Evolutionary conservation across 495 filamentous ascomycete genomes (phyloP).

Genomic region (Usnea hakonensis): DNA sequence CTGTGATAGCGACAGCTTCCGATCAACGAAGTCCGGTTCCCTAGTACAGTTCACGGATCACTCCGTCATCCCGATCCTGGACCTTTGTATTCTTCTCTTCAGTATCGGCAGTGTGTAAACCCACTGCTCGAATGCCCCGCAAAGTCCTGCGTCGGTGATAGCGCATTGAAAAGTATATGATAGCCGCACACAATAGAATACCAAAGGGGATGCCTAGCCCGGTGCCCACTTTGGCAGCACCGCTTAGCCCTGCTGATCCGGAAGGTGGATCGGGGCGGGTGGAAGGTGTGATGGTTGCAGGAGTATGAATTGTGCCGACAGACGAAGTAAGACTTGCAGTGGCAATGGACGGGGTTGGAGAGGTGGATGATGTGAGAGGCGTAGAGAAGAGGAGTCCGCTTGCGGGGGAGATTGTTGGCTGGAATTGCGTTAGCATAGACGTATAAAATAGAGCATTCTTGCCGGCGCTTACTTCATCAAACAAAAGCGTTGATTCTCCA

Average conservation of each 20-base stretch:
- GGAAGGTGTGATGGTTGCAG: too few species aligned
- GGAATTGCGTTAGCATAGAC: too few species aligned
- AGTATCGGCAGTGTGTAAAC: background rate
- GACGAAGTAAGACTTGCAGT: too few species aligned
- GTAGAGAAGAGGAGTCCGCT: too few species aligned
- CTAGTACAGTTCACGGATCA: background rate
- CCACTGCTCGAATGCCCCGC: too few species aligned
- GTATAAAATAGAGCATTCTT: too few species aligned
- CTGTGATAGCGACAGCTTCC: background rate
- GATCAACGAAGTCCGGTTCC: background rate
- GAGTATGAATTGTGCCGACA: too few species aligned
- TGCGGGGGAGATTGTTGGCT: too few species aligned
- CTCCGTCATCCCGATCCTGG: background rate
- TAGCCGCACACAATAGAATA: background rate
- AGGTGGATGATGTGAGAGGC: too few species aligned
- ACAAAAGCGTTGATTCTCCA: too few species aligned
- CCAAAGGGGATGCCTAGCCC: background rate
- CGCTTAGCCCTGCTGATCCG: background rate
- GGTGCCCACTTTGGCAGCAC: background rate
- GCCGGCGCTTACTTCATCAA: too few species aligned
- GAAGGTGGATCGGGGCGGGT: background rate
- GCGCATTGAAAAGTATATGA: background rate
- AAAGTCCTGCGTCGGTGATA: background rate
- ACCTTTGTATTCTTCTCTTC: background rate
- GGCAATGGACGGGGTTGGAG: too few species aligned